Percentiles rank a stretch among this genome's conserved stretches.
These are phyloP conservation scores for Tricholoma hemisulphureum DNA, from an alignment of 768 basidiomycete genomes.

Conservation along the genomic window DNA sequence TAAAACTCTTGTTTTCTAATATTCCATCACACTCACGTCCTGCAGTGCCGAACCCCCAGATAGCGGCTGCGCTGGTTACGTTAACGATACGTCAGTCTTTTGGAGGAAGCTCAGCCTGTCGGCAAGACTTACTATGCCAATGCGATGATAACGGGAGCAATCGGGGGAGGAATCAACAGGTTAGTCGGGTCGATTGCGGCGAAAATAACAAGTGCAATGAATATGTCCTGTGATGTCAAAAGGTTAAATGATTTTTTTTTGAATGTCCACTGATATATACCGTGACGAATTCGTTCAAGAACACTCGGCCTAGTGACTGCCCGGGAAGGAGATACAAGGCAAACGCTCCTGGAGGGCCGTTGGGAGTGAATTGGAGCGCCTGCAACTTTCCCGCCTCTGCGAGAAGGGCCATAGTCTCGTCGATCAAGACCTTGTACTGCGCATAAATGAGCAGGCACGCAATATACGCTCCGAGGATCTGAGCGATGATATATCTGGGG, in stretches of 20 bases:
- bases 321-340: slow-evolving; percentile 48
- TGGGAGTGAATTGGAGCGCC: slow-evolving; percentile 33
- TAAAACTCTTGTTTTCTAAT: not conserved
- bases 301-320: slow-evolving; percentile 42
- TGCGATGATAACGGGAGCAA: slow-evolving; percentile 51
- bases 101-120: not conserved
- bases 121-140: slow-evolving; percentile 52
- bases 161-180: slow-evolving; percentile 50
- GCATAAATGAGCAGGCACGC: slow-evolving; percentile 60
- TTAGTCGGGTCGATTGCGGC: slow-evolving; percentile 58
- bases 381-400: slow-evolving; percentile 23
- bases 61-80: slow-evolving; percentile 48
- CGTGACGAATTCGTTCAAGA: slow-evolving; percentile 57
- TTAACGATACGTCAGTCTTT: not conserved
- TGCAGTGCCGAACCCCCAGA: slow-evolving; percentile 60
- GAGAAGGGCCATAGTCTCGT: slow-evolving; percentile 32
- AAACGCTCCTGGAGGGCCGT: slow-evolving; percentile 51
- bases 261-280: slow-evolving; percentile 32
- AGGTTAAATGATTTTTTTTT: not conserved
- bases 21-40: slow-evolving; percentile 35
- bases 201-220: slow-evolving; percentile 53
- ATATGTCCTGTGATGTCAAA: slow-evolving; percentile 36
- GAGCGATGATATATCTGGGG: slow-evolving; percentile 60
- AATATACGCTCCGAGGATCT: slow-evolving; percentile 64
- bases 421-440: slow-evolving; percentile 57